Evolutionary conservation across 257 asterid genomes (phyloP), one percentile per base, ranked within the genome.

Genomic region (Cordia subcordata): DNA sequence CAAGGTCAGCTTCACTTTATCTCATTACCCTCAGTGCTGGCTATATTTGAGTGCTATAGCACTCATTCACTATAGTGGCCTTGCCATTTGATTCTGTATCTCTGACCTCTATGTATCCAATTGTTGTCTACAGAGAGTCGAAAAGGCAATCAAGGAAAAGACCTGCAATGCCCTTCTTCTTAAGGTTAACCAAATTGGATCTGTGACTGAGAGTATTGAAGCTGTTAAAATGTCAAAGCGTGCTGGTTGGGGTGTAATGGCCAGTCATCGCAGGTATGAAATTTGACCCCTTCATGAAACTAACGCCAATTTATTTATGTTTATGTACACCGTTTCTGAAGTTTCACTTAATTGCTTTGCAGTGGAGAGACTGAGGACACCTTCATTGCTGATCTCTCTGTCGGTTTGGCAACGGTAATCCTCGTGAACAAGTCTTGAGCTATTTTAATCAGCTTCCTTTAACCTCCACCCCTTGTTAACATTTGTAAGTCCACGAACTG

Each of bases 201-300:
- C 96, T 8, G 99, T 92, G 67, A 92, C 99, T 4, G 99, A 92
- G 79, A 89, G 99, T 72, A 92, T 92, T 57, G 97, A 92, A 76
- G 99, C 99, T 32, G 99, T 92, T 33, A 86, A 50, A 70, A 92
- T 92, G 99, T 92, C 99, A 55, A 92, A 92, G 82, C 79, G 45
- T 20, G 99, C 97, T 21, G 99, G 99, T 50, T 92, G 99, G 99
- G 99, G 99, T 61, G 97, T 88, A 19, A 92, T 92, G 99, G 80
- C 99, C 77, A 92, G 99, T 65, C 99, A 92, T 79, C 96, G 99
- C 35, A 49, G 54, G 54, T 49, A 49, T 17, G 54, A 49, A 17
- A 16, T 17, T n/a, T 49, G 16, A 49, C 22, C 35, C 35, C 35
- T 27, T 10, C 17, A 49, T 11, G 20, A n/a, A 1, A 9, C 27